Base-by-base conservation (phyloP, 1,284 basidiomycete species). In the Ganoderma meredithae region DNA sequence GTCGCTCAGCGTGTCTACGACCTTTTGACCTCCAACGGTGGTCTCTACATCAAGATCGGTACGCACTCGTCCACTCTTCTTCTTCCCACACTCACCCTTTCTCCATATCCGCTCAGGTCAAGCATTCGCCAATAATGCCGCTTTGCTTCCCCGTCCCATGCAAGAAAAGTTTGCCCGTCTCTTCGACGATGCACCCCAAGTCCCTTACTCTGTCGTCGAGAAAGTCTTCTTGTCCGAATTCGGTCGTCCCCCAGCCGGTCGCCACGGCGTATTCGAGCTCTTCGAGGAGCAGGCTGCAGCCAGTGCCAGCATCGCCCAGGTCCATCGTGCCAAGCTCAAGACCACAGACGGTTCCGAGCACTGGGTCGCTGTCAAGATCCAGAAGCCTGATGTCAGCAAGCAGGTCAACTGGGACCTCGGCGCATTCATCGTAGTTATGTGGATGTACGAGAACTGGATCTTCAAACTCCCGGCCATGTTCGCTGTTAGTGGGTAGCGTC, bases 11-110 rank as follows among this genome's bases (percentile, higher is more conserved):
- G 94, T 60, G 82, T 97, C 58, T 90, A 90, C 72, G 81, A 90
- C 77, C 83, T 96, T 59, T 88, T 95, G 72, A 91, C 89, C 2
- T 84, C 84, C 25, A 96, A 96, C 78, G 91, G 93, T 19, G 95
- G 95, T 2, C 82, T 97, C 10, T 97, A 96, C 79, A 94, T 97
- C 76, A 97, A 97, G 79, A 92, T 96, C 43, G 95, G 93, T 83
- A 78, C 79, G 84, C 82, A 5, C 13, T 2, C 59, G 25, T 44
- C 39, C 59, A 41, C 44, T 61, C 56, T n/a, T 33, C 25, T 43
- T 41, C 33, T 39, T 5, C 22, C 12, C 15, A 3, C 8, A 25
- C 47, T 52, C 47, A 52, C 12, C 39, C 40, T 62, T 55, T 43
- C 49, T 13, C 40, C 40, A 39, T 12, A 22, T 4, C 31, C 31